Evolutionary conservation across 2,329 filamentous ascomycete species (phyloP), one percentile per base, ranked within the genome.

Genomic region (Phialemonium atrogriseum): DNA sequence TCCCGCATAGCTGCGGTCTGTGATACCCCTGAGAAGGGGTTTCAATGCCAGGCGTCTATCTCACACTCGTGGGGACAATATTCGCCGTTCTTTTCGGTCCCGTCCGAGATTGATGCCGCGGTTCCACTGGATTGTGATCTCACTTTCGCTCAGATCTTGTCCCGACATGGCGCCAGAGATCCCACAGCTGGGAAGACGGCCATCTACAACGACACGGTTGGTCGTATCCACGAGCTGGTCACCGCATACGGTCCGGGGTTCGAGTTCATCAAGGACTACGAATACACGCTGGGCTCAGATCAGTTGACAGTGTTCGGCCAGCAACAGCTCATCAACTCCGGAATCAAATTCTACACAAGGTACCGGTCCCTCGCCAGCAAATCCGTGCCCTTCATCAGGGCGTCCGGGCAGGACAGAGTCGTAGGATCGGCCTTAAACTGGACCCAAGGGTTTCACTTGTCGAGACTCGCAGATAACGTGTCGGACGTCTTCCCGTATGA

Each of bases 11-110:
- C 33, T 49, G 60, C 36, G 27, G 41, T 48, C 10, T 80, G 75
- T 55, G 70, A 74, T 48, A 66, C 62, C 5, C 55, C 70, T 21
- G 49, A 66, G 24, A 41, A 60, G 22, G 79, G 79, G 36, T 83
- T 77, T 52, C 68, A 72, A 40, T 87, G 82, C 55, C 64, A 67
- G 28, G 56, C 70, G 4, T 52, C 69, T 19, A 68, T 80, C 26
- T 74, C 77, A 2, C 80, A 77, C 43, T 70, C 66, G 34, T 94
- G 86, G 85, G 88, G 87, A 34, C 86, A 89, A 53, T 94, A 94
- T 55, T 82, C 85, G 12, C 84, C 87, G 2, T 93, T 77, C 59
- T 94, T 84, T 57, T 70, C 79, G 1, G 79, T 88, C 0, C 70
- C 77, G 6, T 86, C 81, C 1, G 63, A 73, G 3, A 73, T 85